Conservation (phyloP, 441 rosid species). For the Macaranga tanarius region DNA sequence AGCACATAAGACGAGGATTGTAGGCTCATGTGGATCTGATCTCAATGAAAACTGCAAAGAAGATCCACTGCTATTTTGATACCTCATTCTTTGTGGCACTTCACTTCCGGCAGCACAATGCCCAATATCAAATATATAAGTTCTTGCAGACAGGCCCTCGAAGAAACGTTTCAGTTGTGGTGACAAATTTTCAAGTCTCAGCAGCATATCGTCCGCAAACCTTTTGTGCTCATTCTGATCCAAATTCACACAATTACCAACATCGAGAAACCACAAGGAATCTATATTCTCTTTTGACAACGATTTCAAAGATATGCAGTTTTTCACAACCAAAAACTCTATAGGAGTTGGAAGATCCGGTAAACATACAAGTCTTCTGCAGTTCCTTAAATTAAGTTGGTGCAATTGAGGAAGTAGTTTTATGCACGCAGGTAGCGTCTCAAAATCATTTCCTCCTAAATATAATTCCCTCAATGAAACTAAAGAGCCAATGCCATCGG, state of each 20-base stretch:
- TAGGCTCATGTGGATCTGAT: not conserved
- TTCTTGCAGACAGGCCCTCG: not conserved
- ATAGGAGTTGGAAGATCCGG: not conserved
- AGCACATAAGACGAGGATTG: not conserved
- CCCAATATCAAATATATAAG: not conserved
- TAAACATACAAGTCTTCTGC: constrained; percentile 1
- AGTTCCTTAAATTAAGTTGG: not conserved
- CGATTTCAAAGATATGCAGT: constrained; percentile 7
- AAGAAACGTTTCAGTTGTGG: not conserved
- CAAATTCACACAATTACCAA: constrained; percentile 2
- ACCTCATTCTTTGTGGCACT: not conserved
- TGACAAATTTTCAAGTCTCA: not conserved
- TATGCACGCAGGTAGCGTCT: constrained; percentile 3
- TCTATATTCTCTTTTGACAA: not conserved
- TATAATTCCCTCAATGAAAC: not conserved
- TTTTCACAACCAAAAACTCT: not conserved
- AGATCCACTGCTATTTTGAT: constrained; percentile 5
- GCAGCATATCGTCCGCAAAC: not conserved
- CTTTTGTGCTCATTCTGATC: not conserved
- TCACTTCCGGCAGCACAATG: not conserved
- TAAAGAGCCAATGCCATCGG: not conserved
- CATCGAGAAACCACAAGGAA: not conserved
- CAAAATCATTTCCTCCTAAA: not conserved
- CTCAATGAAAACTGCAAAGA: not conserved
- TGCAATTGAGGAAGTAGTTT: not conserved